phyloP scores from a whole-genome alignment of 495 filamentous ascomycete genomes.

The Annulohypoxylon bovei region DNA sequence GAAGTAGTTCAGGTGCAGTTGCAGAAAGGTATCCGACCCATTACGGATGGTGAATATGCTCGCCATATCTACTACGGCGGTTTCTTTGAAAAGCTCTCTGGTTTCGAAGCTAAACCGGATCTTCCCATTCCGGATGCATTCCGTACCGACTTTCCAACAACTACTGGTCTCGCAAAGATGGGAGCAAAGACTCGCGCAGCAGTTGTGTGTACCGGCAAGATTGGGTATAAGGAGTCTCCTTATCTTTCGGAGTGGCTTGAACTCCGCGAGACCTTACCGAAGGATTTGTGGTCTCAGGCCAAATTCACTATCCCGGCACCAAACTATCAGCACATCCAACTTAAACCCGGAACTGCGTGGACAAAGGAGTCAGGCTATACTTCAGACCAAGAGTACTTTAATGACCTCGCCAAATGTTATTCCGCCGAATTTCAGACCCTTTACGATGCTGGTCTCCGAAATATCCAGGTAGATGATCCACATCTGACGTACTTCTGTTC shows the following conservation, averaged over 20 bases:
- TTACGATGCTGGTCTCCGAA: constrained; percentile 75
- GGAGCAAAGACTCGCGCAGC: constrained; percentile 70
- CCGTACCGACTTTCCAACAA: constrained; percentile 46
- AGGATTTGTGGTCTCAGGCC: constrained; percentile 67
- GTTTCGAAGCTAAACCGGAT: constrained; percentile 53
- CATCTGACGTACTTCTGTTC: constrained; percentile 81
- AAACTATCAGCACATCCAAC: constrained; percentile 75
- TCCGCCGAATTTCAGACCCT: constrained; percentile 70
- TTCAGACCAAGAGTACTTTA: constrained; percentile 75
- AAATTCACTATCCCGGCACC: constrained; percentile 79
- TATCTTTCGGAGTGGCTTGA: constrained; percentile 76
- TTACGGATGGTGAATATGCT: constrained; percentile 82
- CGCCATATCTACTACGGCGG: constrained; percentile 71
- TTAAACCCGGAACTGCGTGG: constrained; percentile 74
- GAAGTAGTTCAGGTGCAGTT: constrained; percentile 71
- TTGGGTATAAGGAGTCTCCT: constrained; percentile 70
- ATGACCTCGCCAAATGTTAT: constrained; percentile 77
- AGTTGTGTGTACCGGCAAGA: constrained; percentile 77
- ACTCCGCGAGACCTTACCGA: constrained; percentile 67
- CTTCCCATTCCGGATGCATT: constrained; percentile 55
- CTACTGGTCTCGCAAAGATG: constrained; percentile 48
- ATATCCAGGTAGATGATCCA: constrained; percentile 81
- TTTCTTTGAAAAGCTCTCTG: constrained; percentile 75
- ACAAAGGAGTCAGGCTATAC: constrained; percentile 68
- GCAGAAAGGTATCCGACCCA: constrained; percentile 70